Evolutionary conservation across 805 yeast genomes (phyloP), one percentile per base, ranked within the genome.

Genomic region (Cyberlindnera veronae): DNA sequence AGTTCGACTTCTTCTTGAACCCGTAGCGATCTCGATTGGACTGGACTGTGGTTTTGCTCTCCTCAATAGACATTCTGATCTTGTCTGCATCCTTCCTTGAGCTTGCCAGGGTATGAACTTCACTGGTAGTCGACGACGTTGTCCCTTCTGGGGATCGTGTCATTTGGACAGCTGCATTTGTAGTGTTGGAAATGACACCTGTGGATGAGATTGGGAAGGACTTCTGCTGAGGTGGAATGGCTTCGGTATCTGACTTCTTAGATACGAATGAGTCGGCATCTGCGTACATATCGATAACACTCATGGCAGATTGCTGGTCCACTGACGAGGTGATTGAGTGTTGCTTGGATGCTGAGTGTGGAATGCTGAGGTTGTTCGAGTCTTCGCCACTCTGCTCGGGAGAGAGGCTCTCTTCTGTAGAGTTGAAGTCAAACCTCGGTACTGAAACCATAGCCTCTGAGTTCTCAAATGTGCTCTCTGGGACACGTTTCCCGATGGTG

Each of bases 11-110:
- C 57, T 87, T 90, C 49, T 78, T 80, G 67, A 91, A 91, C 2
- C 99, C 99, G 58, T 91, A 91, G 35, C 91, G 63, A 58, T 91
- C 98, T 41, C 77, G 40, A 15, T 33, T 21, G 10, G 47, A 44
- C 12, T 38, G 34, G 15, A 45, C 29, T 6, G 34, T 23, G 12
- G 48, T 45, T n/a, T 38, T 31, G 24, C 20, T 31, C 31, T 39
- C 46, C 29, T 44, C 51, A 6, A 44, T 44, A 12, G 45, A 43
- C 4, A 41, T 30, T 24, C 50, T 29, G n/a, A 46, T 34, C 29
- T 35, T 41, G 6, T 47, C 43, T 8, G 42, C 49, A 31, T 41
- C 41, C 19, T 36, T 36, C 15, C 50, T 40, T 6, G 48, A 43
- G 44, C 45, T 41, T 20, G 33, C 32, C 3, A 46, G 36, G 7